phyloP scores from a whole-genome alignment of 148 eudicot genomes.

The Oxyria digyna region DNA sequence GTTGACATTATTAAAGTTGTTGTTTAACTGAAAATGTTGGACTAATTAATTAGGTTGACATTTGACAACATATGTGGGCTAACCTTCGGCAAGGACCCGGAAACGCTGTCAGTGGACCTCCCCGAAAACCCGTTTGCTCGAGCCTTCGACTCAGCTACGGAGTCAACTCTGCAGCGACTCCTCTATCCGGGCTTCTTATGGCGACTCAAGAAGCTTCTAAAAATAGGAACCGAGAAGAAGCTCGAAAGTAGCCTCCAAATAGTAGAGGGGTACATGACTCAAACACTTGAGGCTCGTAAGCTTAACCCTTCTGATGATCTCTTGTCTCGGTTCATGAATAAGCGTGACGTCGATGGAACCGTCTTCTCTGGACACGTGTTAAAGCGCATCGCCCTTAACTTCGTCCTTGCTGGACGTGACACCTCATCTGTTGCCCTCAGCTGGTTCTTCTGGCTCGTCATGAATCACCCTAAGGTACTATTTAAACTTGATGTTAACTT shows the following conservation, averaged over 20 bases:
- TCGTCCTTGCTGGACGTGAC: constrained; percentile 85
- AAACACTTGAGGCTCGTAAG: constrained; percentile 45
- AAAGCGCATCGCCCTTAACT: constrained; percentile 68
- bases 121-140: constrained; percentile 63
- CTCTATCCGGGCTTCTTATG: constrained; percentile 64
- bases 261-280: constrained; percentile 59
- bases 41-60: constrained; percentile 28
- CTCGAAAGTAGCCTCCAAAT: constrained; percentile 38
- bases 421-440: constrained; percentile 78
- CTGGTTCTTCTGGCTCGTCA: constrained; percentile 90
- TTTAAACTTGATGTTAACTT: background rate
- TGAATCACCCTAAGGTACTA: constrained; percentile 43
- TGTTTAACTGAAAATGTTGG: background rate
- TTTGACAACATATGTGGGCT: constrained; percentile 88
- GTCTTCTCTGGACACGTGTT: constrained; percentile 35
- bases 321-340: constrained; percentile 65
- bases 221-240: constrained; percentile 43
- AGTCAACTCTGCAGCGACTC: constrained; percentile 61
- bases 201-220: constrained; percentile 45
- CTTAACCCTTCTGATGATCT: constrained; percentile 68
- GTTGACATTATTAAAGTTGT: no score
- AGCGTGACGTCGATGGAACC: constrained; percentile 51
- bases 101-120: constrained; percentile 49
- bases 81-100: constrained; percentile 79
- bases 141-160: constrained; percentile 73